Base-by-base conservation (phyloP, 2,329 filamentous ascomycete species). In the Graphiopsis chlorocephala region DNA sequence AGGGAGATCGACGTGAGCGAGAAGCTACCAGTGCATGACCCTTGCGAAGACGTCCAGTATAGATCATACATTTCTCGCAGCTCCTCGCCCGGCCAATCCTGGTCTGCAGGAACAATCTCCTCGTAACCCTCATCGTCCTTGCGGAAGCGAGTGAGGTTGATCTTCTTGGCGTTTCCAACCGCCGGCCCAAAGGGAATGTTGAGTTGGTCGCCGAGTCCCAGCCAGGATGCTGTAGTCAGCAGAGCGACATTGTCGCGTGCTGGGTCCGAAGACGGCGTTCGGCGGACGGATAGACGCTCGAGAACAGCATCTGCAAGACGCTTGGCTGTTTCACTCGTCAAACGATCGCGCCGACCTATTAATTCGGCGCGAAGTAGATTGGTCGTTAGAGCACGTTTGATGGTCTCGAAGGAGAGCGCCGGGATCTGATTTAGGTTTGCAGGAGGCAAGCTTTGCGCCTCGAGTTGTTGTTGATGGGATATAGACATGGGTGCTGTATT, bases 291-390 rank as follows among this genome's bases (percentile, higher is more conserved):
- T 14, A 81, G 73, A 4, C 73, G 71, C 8, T 71, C 67, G 0
- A 83, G 71, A n/a, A 83, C 76, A 1, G 78, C 73, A 12, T 79
- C 77, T 3, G 81, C 80, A 10, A 83, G 75, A 4, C 75, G 74
- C 64, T 81, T 82, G 1, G 80, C 80, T 73, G 83, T 81, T 23
- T 78, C 78, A 48, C 80, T 78, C 25, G 75, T 75, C 7, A 83
- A 72, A 15, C 80, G 76, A 2, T 65, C 62, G 11, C 63, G 45
- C 31, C 80, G 76, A 12, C 80, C 80, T 4, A 71, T 70, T 0
- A 83, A 69, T 3, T 78, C 77, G 7, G 80, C 81, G 23, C 80
- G 80, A 25, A 83, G 77, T 3, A 83, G 74, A 64, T 83, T 80
- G 42, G 78, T 78, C 6, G 80, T 78, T 14, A 83, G 72, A 2